phyloP scores from a whole-genome alignment of 768 basidiomycete species.

The Rossbeevera mucosa region DNA sequence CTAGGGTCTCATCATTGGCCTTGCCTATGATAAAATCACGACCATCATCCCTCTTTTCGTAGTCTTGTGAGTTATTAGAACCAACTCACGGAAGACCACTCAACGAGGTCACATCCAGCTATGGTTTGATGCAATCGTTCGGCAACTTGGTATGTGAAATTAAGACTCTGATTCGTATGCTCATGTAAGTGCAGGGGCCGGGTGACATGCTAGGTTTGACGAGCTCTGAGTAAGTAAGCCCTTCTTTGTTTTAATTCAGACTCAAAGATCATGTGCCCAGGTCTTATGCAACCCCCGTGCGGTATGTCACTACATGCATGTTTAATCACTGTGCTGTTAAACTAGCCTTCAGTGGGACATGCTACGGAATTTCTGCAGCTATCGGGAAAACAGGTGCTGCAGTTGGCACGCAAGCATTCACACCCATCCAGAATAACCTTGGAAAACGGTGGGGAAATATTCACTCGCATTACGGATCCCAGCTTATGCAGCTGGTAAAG shows the following conservation, averaged over 20 bases:
- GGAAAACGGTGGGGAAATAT: conserved; percentile 47
- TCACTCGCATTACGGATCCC: neutral
- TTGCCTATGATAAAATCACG: conserved; percentile 58
- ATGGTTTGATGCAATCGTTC: conserved; percentile 67
- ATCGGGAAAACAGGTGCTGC: conserved; percentile 70
- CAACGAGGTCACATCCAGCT: conserved; percentile 34
- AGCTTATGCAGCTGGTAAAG: conserved; percentile 25
- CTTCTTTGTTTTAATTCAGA: conserved; percentile 2
- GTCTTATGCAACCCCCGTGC: conserved; percentile 60
- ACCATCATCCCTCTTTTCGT: conserved; percentile 62
- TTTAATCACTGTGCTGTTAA: neutral
- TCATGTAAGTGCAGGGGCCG: conserved; percentile 46
- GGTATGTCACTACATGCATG: conserved; percentile 31
- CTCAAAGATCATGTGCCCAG: conserved; percentile 27
- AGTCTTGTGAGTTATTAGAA: conserved; percentile 46
- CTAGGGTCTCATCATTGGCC: conserved; percentile 51
- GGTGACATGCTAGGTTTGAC: conserved; percentile 68
- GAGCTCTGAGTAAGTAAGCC: conserved; percentile 52
- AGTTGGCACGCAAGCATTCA: conserved; percentile 66
- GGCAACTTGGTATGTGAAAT: conserved; percentile 52
- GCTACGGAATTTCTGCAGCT: conserved; percentile 65
- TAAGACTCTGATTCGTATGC: neutral
- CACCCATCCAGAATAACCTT: conserved; percentile 62
- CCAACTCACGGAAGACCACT: neutral
- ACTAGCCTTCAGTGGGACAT: conserved; percentile 47